Percentiles rank a stretch among this genome's conserved stretches.
phyloP scores from a whole-genome alignment of 305 asterid genomes.

The Fraxinus velutina region DNA sequence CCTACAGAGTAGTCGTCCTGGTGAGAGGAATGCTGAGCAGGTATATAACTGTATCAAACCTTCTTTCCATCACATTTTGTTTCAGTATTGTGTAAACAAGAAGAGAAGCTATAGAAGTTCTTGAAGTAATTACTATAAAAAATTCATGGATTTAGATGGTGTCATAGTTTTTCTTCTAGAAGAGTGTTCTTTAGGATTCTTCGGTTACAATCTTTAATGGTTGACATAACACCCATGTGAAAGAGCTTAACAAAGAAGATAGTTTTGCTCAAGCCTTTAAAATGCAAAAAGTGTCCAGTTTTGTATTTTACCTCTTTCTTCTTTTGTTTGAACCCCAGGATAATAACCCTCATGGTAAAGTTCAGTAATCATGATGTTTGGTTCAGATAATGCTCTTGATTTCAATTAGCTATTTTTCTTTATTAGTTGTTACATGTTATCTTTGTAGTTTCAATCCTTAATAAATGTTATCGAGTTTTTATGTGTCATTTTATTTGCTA shows the following conservation, averaged over 20 bases:
- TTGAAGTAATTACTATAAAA: background rate
- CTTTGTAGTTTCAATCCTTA: slow-evolving; percentile 4
- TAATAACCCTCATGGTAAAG: background rate
- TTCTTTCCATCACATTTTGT: slow-evolving; percentile 7
- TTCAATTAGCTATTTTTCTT: background rate
- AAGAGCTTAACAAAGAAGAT: slow-evolving; percentile 13
- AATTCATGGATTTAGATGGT: background rate
- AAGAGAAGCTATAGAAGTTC: slow-evolving; percentile 2
- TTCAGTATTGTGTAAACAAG: slow-evolving; percentile 16
- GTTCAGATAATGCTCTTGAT: background rate
- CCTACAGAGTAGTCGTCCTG: slow-evolving; percentile 40
- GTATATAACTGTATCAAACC: slow-evolving; percentile 24
- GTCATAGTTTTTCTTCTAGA: background rate
- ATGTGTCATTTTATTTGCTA: background rate
- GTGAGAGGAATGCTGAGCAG: slow-evolving; percentile 55
- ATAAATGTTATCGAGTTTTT: slow-evolving; percentile 8
- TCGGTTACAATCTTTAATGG: background rate
- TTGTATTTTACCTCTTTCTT: background rate
- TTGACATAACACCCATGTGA: background rate
- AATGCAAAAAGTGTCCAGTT: background rate
- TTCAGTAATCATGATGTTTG: background rate
- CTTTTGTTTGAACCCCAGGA: background rate
- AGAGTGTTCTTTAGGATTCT: background rate
- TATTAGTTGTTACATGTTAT: slow-evolving; percentile 11
- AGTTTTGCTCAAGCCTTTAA: background rate